phyloP scores from a whole-genome alignment of 805 yeast genomes.

The Wickerhamomyces rabaulensis region DNA sequence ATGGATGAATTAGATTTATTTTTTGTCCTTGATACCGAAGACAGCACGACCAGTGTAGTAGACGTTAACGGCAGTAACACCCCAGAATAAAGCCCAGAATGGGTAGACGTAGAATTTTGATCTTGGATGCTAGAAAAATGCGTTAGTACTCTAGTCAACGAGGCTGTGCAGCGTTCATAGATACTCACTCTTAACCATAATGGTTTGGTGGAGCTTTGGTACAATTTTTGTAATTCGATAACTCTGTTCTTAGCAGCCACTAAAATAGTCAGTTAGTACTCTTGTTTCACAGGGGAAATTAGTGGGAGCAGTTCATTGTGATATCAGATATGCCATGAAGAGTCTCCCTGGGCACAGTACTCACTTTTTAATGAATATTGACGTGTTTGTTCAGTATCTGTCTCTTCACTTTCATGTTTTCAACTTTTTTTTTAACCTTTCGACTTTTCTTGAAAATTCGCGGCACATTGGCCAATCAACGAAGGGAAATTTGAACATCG shows the following conservation, averaged over 20 bases:
- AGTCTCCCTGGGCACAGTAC: background rate
- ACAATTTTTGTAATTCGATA: conserved; percentile 53
- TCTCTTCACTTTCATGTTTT: background rate
- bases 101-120: conserved; percentile 28
- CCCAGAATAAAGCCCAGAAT: conserved; percentile 27
- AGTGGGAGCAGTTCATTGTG: background rate
- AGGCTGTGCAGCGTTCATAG: background rate
- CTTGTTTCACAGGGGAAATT: no score
- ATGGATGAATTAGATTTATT: background rate
- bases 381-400: background rate
- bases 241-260: conserved; percentile 37
- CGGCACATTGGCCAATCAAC: conserved; percentile 6
- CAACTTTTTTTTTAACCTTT: conserved; percentile 4
- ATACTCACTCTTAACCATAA: conserved; percentile 42
- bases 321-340: background rate
- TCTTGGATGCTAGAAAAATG: conserved; percentile 26
- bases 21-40: conserved; percentile 53
- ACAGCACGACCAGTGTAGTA: conserved; percentile 58
- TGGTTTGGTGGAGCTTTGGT: conserved; percentile 54
- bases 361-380: conserved; percentile 1
- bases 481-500: background rate
- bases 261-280: conserved; percentile 14
- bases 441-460: conserved; percentile 4
- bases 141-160: background rate
- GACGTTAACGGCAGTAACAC: conserved; percentile 20